Base-by-base conservation (phyloP, 257 asterid species). In the Scutellaria minor region DNA sequence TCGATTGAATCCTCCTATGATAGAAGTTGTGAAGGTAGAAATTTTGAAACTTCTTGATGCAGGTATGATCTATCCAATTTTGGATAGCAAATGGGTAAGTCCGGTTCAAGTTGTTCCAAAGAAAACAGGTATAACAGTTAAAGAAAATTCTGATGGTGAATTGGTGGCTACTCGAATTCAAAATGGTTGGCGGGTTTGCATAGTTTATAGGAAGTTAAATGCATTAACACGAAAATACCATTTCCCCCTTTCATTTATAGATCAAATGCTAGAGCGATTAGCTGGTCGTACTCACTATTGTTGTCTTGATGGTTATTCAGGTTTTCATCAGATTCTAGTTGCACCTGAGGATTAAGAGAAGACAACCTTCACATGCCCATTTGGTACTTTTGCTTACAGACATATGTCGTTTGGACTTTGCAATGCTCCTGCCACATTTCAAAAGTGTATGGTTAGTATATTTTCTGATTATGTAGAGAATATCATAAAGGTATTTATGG, bases 241-340 rank as follows among this genome's bases (percentile, higher is more conserved):
- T n/a, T 76, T 44, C 11, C 71, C 71, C 2, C 54, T 60, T 15
- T 72, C 66, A 13, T 68, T 76, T 47, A 40, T 75, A 7, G 71
- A 68, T 40, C 65, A 68, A 12, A 50, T 76, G 47, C 56, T 76
- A 0, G 75, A 76, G 20, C 39, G 59, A 14, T 40, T 76, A 13
- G 57, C 24, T 12, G 57, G 27, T n/a, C 22, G 57, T 13, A 3
- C 22, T 51, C 57, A 51, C 2, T n/a, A 37, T 61, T 76, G 75
- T 40, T 76, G 56, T 41, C 44, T 76, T 1, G 75, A 68, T 60
- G 75, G 66, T 1, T 76, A 59, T 62, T 50, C 59, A 8, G 62
- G 70, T 4, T 76, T 58, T 41, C 35, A 44, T 14, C 75, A 76
- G 48, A 76, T 76, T 55, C 27, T 13, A 2, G 11, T 76, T 4